Base-by-base conservation (phyloP, 257 asterid species). In the Przewalskia tangutica region DNA sequence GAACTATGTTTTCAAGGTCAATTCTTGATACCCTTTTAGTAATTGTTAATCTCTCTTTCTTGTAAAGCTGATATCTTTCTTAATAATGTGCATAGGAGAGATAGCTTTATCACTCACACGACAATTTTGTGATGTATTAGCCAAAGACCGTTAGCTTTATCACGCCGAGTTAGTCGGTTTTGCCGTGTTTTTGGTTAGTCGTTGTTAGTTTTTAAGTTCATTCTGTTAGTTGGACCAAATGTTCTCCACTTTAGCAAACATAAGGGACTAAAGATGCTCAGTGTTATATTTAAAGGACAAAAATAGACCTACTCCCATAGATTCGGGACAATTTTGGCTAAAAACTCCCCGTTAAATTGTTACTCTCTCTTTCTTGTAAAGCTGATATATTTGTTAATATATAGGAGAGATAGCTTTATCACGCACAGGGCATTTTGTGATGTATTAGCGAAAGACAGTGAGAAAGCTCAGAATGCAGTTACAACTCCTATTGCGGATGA, bases 381-480 rank as follows among this genome's bases (percentile, higher is more conserved):
- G 17, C 55, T 68, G 34, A 68, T 68, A n/a, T 4, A 8, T n/a
- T 68, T 68, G 77, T 76, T 83, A 83, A 80, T 90, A 77, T 87
- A 86, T 87, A 94, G 98, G 97, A 91, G 91, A 93, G 98, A 94
- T 88, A 94, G 95, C 86, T 94, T 91, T 81, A 89, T 92, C 82
- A 94, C 96, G 27, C 98, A 94, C 81, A 91, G 97, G 83, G 97
- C 98, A 58, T 94, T 92, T 83, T 94, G 98, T 87, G 96, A 94
- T 87, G 95, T 89, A 73, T 86, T 92, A 70, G 96, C 97, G 11
- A 90, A 84, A 86, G 98, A 94, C 84, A 89, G 83, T 87, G 90
- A 91, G 1, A 92, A 91, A 87, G 83, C 89, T 34, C 88, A 84
- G 53, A 79, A 85, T 5, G 71, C 56, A 38, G 84, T 81, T 51